phyloP scores from a whole-genome alignment of 495 filamentous ascomycete species.

The Aspergillus heteromorphus region DNA sequence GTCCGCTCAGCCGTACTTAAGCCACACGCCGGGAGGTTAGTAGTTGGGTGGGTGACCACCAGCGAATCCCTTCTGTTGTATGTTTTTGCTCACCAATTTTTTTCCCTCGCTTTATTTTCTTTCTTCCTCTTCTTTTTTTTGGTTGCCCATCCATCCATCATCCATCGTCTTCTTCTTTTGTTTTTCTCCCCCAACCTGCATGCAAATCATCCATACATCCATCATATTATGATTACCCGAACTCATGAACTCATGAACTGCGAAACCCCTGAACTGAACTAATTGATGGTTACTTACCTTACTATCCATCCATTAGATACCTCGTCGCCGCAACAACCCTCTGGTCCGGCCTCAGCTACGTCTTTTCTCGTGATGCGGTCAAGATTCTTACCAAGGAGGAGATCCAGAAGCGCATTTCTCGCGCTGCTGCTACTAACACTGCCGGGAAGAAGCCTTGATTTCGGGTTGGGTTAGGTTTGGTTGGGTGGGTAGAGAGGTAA shows the following conservation, averaged over 20 bases:
- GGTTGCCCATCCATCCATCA: neutral
- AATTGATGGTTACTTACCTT: too few species aligned
- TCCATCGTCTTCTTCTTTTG: too few species aligned
- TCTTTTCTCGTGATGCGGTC: slow-evolving; percentile 75
- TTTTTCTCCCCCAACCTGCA: too few species aligned
- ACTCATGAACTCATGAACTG: too few species aligned
- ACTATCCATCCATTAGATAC: too few species aligned
- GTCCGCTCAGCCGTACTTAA: slow-evolving; percentile 39
- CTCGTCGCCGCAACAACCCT: slow-evolving; percentile 75
- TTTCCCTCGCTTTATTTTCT: neutral
- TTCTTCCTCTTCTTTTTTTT: neutral
- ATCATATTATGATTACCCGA: too few species aligned
- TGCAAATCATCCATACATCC: too few species aligned
- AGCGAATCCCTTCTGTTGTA: slow-evolving; percentile 36
- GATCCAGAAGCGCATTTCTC: slow-evolving; percentile 34
- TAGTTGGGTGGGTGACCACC: slow-evolving; percentile 37
- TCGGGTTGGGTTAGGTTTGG: too few species aligned
- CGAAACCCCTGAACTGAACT: too few species aligned
- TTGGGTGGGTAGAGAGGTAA: too few species aligned
- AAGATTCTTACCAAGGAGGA: slow-evolving; percentile 62
- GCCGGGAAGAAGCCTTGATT: slow-evolving; percentile 21
- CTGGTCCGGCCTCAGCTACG: slow-evolving; percentile 79
- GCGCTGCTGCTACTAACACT: too few species aligned
- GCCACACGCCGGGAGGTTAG: slow-evolving; percentile 36
- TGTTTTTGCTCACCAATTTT: slow-evolving; percentile 23